phyloP scores from a whole-genome alignment of 2,329 filamentous ascomycete genomes.

The Phyllosticta citribraziliensis region DNA sequence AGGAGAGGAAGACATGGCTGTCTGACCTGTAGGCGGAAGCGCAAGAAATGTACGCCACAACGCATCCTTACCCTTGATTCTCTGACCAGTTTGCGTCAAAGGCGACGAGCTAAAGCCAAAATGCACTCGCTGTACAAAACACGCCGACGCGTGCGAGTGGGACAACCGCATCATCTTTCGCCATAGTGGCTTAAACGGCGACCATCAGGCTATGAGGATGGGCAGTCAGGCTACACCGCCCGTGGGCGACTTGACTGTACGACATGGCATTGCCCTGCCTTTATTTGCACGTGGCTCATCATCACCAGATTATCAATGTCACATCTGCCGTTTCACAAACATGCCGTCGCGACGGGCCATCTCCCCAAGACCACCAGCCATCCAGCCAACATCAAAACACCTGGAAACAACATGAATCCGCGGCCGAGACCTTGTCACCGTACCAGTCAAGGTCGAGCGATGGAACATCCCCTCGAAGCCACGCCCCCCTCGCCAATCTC shows the following conservation, averaged over 20 bases:
- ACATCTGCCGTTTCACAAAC: conserved; percentile 5
- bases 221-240: conserved; percentile 8
- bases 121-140: conserved; percentile 14
- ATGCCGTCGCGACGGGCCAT: conserved; percentile 2
- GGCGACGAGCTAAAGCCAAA: conserved; percentile 15
- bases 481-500: neutral
- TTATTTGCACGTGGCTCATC: neutral
- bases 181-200: conserved; percentile 8
- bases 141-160: conserved; percentile 14
- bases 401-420: neutral
- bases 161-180: conserved; percentile 15
- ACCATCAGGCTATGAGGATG: conserved; percentile 9
- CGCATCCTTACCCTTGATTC: too few relatives aligned
- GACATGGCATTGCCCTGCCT: neutral
- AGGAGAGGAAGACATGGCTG: conserved; percentile 11
- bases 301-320: conserved; percentile 7
- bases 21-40: conserved; percentile 14
- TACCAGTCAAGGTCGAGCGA: neutral
- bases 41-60: conserved; percentile 13
- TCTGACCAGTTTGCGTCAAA: neutral
- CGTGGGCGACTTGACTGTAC: conserved; percentile 6
- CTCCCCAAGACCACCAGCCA: neutral
- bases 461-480: neutral
- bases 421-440: neutral
- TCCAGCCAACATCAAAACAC: neutral